Evolutionary conservation across 306 rosid species (phyloP), one percentile per base, ranked within the genome.

Genomic region (Sphenostylis stenocarpa): DNA sequence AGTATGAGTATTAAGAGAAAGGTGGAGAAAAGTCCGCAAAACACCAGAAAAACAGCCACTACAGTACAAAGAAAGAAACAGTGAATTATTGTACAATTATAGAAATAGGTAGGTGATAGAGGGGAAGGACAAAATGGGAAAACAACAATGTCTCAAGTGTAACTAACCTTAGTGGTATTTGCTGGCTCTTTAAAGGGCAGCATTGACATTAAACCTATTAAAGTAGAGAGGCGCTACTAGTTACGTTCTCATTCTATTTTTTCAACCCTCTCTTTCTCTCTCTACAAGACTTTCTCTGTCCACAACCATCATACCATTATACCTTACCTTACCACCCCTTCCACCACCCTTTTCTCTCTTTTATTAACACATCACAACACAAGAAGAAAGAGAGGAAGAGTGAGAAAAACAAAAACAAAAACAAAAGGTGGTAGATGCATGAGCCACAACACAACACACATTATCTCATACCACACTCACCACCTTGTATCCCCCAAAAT

Each of bases 381-480:
- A 65, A 58, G 28, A 28, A 15, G 65, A 68, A 69, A 17, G 17
- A 15, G 67, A 13, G 23, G 41, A 17, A 52, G 6, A 65, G 51
- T 13, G 49, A 52, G 0, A 79, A 26, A 49, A 61, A 51, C 15
- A 83, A 55, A 81, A 65, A 73, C 33, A 82, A 66, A 85, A 86
- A 86, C 93, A 86, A 90, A 89, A 91, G 91, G 93, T 88, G 90
- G 93, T 88, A 91, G 91, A 90, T 91, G 97, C 97, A 91, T 91
- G 92, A 91, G 90, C 87, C 91, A 81, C 89, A 87, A 76, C 82
- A 69, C 57, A 77, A 62, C 33, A 77, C 63, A 39, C 80, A 77
- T 64, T 79, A 76, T 86, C 85, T 81, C 78, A 70, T 77, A 57
- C 78, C 75, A 36, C 68, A 24, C 78, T 83, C 81, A 73, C 92